Evolutionary conservation across 805 yeast species (phyloP).

Genomic region (Candida railenensis): DNA sequence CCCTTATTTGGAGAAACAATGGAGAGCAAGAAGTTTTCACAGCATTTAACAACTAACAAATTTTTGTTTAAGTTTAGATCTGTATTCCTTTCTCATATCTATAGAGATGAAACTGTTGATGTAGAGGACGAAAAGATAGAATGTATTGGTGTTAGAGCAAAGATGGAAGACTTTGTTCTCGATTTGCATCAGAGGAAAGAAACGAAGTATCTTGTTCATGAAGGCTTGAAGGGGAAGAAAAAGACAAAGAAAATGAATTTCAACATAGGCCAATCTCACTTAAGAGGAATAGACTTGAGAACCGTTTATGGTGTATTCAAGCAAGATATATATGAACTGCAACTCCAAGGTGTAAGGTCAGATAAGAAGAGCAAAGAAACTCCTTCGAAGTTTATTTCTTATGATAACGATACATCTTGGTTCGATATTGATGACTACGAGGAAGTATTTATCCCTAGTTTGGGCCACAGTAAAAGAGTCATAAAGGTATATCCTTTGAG

Average conservation of each 20-base stretch:
- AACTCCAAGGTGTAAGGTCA: background rate
- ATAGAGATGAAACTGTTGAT: constrained; percentile 48
- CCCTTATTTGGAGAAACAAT: constrained; percentile 58
- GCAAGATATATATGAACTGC: constrained; percentile 22
- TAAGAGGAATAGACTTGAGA: constrained; percentile 59
- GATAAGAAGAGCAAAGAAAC: constrained; percentile 7
- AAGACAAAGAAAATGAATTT: constrained; percentile 57
- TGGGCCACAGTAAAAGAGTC: constrained; percentile 33
- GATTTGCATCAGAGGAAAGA: constrained; percentile 44
- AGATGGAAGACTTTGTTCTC: constrained; percentile 35
- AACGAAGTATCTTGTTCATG: constrained; percentile 33
- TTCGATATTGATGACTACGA: constrained; percentile 60
- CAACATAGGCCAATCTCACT: constrained; percentile 61
- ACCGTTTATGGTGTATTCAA: constrained; percentile 49
- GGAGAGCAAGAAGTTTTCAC: constrained; percentile 67
- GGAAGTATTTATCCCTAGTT: constrained; percentile 50
- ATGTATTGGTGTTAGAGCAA: constrained; percentile 65
- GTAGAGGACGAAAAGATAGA: constrained; percentile 45
- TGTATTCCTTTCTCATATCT: constrained; percentile 70
- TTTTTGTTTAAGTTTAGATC: constrained; percentile 75
- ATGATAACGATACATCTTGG: constrained; percentile 61
- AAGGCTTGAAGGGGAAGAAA: constrained; percentile 46
- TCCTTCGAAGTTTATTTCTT: constrained; percentile 29
- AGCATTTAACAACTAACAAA: constrained; percentile 73
- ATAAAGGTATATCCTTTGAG: constrained; percentile 61